A percentile compares a stretch with the other conserved stretches of the same genome.
phyloP scores from a whole-genome alignment of 371 early-diverging fungal species.

The Chytridium lagenaria region DNA sequence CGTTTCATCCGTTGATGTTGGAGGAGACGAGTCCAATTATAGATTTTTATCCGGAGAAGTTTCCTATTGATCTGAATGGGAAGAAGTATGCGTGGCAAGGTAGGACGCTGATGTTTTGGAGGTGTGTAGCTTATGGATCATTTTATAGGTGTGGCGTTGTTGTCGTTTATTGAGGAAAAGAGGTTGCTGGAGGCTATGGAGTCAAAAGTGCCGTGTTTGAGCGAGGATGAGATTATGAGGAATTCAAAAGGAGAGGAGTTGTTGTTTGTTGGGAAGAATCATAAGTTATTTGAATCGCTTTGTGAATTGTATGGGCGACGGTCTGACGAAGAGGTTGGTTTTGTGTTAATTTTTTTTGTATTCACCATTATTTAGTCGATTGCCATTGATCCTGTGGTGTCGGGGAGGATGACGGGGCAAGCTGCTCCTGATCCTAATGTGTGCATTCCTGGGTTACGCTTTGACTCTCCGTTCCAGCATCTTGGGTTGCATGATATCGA shows the following conservation, averaged over 20 bases:
- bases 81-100: conserved; percentile 98
- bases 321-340: conserved; percentile 28
- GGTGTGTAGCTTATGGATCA: conserved; percentile 13
- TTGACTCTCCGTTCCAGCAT: conserved; percentile 69
- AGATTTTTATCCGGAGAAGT: conserved; percentile 92
- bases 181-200: conserved; percentile 82
- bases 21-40: conserved; percentile 85
- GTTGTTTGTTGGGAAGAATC: conserved; percentile 69
- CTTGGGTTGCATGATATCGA: conserved; percentile 44
- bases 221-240: conserved; percentile 73
- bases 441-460: conserved; percentile 74
- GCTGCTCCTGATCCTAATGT: conserved; percentile 68
- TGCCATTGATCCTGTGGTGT: conserved; percentile 64
- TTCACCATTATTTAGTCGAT: neutral
- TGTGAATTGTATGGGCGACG: conserved; percentile 57
- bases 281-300: conserved; percentile 71
- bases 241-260: conserved; percentile 80
- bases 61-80: conserved; percentile 96
- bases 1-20: conserved; percentile 85
- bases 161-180: conserved; percentile 92
- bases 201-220: conserved; percentile 69
- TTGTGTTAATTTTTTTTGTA: neutral
- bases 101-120: conserved; percentile 16
- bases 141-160: conserved; percentile 76
- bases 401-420: conserved; percentile 68